A percentile compares a stretch with the other conserved stretches of the same genome.
Evolutionary conservation across 2,329 filamentous ascomycete species (phyloP).

Genomic region (Tolypocladium capitatum): DNA sequence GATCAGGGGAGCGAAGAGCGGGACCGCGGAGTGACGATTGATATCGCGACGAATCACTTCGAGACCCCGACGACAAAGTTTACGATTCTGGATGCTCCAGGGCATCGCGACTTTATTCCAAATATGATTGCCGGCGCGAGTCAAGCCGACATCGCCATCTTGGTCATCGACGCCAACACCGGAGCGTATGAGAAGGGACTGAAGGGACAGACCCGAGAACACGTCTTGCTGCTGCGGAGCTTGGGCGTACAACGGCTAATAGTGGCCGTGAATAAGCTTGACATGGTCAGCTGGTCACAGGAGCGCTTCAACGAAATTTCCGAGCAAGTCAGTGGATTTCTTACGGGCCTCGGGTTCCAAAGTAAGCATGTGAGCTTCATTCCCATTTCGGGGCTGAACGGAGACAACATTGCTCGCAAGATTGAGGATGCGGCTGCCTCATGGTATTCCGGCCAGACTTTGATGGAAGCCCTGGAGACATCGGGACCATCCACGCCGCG

Average conservation of each 20-base stretch:
- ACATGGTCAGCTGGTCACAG: constrained; percentile 71
- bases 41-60: constrained; percentile 91
- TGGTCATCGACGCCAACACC: constrained; percentile 82
- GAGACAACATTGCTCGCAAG: constrained; percentile 65
- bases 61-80: constrained; percentile 78
- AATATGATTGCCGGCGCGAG: constrained; percentile 98
- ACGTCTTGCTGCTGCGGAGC: constrained; percentile 77
- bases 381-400: constrained; percentile 77
- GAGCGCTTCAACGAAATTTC: constrained; percentile 75
- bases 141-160: constrained; percentile 87
- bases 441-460: constrained; percentile 72
- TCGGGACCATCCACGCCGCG: constrained; percentile 55
- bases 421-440: constrained; percentile 41
- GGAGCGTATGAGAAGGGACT: constrained; percentile 90
- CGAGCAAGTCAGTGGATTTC: constrained; percentile 70
- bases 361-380: constrained; percentile 73
- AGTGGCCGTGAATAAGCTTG: constrained; percentile 91
- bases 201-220: constrained; percentile 87
- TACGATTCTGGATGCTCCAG: constrained; percentile 89
- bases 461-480: constrained; percentile 76
- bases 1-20: constrained; percentile 87
- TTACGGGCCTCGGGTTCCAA: constrained; percentile 71
- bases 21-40: constrained; percentile 83
- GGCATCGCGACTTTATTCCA: constrained; percentile 89
- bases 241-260: constrained; percentile 82